Percentiles rank a stretch among this genome's conserved stretches.
These are phyloP conservation scores for Pestalotiopsis sp. DNA, from an alignment of 2,329 filamentous ascomycete species.

Conservation along the genomic window DNA sequence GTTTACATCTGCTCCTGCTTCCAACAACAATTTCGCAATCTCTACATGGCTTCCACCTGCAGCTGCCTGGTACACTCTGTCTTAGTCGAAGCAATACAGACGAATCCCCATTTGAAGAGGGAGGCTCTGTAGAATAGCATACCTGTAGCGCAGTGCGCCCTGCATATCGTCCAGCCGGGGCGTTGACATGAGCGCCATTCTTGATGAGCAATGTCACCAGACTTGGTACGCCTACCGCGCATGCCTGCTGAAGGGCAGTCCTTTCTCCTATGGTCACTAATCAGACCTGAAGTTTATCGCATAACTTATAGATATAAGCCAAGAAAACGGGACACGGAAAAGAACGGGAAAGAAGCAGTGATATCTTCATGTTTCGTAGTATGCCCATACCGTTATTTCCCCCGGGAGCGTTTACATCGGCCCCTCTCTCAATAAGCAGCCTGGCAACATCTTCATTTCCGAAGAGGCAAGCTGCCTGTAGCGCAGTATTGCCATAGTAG, in stretches of 20 bases:
- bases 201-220: conserved; percentile 25
- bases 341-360: no score
- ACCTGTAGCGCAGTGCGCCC: conserved; percentile 39
- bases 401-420: conserved; percentile 29
- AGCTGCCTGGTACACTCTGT: conserved; percentile 19
- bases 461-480: conserved; percentile 29
- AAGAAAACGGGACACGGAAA: neutral
- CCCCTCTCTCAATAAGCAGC: conserved; percentile 22
- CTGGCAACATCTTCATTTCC: conserved; percentile 24
- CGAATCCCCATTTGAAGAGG: neutral
- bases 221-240: conserved; percentile 17
- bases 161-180: conserved; percentile 30
- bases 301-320: no score
- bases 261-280: neutral
- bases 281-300: neutral
- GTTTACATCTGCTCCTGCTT: conserved; percentile 32
- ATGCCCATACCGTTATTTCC: conserved; percentile 35
- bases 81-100: neutral
- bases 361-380: conserved; percentile 26
- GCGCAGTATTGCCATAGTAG: conserved; percentile 30
- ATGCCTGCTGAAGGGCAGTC: conserved; percentile 32
- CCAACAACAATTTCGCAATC: conserved; percentile 28
- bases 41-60: conserved; percentile 30
- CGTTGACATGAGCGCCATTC: conserved; percentile 24
- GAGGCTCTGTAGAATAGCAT: neutral